Percentiles rank a stretch among this genome's conserved stretches.
phyloP scores from a whole-genome alignment of 495 filamentous ascomycete species.

The Neurospora sp. region DNA sequence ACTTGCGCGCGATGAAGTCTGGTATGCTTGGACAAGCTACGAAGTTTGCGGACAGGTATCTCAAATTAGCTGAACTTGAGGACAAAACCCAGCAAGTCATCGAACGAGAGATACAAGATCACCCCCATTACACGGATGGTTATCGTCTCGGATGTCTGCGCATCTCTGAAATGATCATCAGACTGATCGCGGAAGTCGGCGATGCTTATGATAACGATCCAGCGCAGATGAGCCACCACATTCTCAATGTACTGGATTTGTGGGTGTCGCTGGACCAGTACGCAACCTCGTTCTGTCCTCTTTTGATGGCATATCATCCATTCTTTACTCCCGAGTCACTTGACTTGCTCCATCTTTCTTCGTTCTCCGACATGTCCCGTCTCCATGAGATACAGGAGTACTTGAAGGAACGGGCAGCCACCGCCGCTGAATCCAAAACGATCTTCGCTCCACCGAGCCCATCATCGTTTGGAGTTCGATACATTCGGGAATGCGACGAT shows the following conservation, averaged over 20 bases:
- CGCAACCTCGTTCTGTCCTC: constrained; percentile 19
- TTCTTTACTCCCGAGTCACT: constrained; percentile 35
- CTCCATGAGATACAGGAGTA: constrained; percentile 16
- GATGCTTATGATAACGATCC: constrained; percentile 34
- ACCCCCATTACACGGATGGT: neutral
- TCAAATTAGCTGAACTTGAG: neutral
- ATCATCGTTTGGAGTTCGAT: constrained; percentile 1
- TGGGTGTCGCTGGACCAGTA: constrained; percentile 33
- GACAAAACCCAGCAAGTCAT: neutral
- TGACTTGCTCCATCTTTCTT: constrained; percentile 38
- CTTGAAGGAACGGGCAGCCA: neutral
- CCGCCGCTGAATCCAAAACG: constrained; percentile 27
- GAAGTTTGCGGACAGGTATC: neutral
- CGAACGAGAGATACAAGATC: neutral
- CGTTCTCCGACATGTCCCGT: constrained; percentile 33
- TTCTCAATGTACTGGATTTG: constrained; percentile 32
- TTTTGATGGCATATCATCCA: constrained; percentile 28
- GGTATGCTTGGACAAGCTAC: neutral
- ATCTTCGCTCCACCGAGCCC: constrained; percentile 22
- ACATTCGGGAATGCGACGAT: neutral
- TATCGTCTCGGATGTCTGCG: constrained; percentile 1
- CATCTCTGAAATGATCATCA: constrained; percentile 26
- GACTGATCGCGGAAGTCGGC: constrained; percentile 22
- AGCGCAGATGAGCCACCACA: constrained; percentile 33
- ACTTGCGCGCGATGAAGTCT: neutral